Evolutionary conservation across 345 rosid genomes (phyloP), one percentile per base, ranked within the genome.

Genomic region (Cardamine occulta): DNA sequence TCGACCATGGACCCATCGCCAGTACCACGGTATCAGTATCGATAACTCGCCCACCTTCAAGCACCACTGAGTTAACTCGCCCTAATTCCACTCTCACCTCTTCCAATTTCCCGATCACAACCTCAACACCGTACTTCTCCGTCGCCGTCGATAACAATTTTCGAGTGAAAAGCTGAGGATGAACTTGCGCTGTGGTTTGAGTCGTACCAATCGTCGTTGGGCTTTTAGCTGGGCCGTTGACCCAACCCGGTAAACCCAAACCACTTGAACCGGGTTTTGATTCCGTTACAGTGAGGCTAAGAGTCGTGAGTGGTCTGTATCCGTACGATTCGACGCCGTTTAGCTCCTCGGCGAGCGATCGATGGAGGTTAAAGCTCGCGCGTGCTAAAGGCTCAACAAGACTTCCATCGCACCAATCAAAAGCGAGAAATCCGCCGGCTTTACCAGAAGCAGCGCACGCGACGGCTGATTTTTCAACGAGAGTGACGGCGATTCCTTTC

Each of bases 391-490:
- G 45, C 14, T 72, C 74, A 68, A 89, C 76, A 0, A 93, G 80
- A 2, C 90, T 91, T 13, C 85, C 86, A 76, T 91, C 98, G 70
- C 97, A 93, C 98, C 96, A 91, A 66, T 91, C 98, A 0, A 85
- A 68, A 42, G 96, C 98, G 66, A 93, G 93, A 76, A 91, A 93
- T 2, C 98, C 98, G 8, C 92, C 98, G 55, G 98, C 86, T 77
- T 89, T 93, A 4, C 97, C 96, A 0, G 98, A 93, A 7, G 97
- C 98, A 2, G 90, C 96, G 69, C 97, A 91, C 1, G 97, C 97
- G 13, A 88, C 64, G 3, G 96, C 85, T 9, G 97, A 89, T 84
- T 85, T 84, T 81, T 91, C 97, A 44, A 91, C 61, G 48, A 93
- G 86, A 0, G 93, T 85, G 64, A 93, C 94, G 56, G 89, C 69